A percentile compares a stretch with the other conserved stretches of the same genome.
These are phyloP conservation scores for Euphorbia pulcherrima DNA, from an alignment of 345 rosid species.

Conservation along the genomic window DNA sequence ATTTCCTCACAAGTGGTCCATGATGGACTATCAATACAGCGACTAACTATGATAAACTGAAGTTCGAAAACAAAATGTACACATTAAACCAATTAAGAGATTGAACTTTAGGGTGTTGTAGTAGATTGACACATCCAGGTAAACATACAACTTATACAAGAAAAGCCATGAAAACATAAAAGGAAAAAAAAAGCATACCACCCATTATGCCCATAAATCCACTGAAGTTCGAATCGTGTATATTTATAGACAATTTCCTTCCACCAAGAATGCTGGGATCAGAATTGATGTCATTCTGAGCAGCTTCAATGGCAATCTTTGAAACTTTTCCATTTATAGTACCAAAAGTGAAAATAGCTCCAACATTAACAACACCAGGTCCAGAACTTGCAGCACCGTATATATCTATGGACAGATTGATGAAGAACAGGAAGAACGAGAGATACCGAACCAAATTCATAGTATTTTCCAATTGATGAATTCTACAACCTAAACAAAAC, in stretches of 20 bases:
- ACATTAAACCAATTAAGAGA: neutral
- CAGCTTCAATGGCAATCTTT: constrained; percentile 64
- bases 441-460: constrained; percentile 50
- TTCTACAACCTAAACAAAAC: constrained; percentile 29
- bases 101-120: too few species aligned
- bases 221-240: constrained; percentile 58
- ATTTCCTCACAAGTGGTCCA: too few species aligned
- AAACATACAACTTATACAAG: too few species aligned
- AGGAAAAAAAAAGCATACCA: constrained; percentile 17
- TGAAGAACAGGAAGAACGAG: constrained; percentile 32
- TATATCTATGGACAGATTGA: constrained; percentile 31
- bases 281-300: constrained; percentile 63
- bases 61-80: neutral
- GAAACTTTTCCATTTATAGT: constrained; percentile 55
- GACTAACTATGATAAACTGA: neutral
- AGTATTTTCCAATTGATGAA: constrained; percentile 20
- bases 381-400: constrained; percentile 31
- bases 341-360: constrained; percentile 53
- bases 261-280: constrained; percentile 65
- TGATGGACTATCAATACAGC: neutral
- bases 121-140: neutral
- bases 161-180: too few species aligned
- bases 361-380: constrained; percentile 48
- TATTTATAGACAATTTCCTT: constrained; percentile 39
- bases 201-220: constrained; percentile 50